Conservation (phyloP, 768 basidiomycete species). For the Hebeloma cylindrosporum region DNA sequence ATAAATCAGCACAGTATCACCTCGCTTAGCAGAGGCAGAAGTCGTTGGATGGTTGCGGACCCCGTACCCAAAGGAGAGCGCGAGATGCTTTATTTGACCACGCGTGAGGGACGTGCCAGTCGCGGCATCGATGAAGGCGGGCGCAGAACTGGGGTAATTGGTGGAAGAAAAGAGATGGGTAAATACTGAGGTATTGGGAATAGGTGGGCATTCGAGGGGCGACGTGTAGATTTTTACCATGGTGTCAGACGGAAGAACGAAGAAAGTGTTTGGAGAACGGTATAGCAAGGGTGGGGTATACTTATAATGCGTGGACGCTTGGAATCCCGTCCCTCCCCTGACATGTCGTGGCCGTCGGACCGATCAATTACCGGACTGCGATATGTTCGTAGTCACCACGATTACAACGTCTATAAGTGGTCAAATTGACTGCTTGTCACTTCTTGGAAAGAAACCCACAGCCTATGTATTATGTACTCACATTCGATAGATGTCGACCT, state of each 20-base stretch:
- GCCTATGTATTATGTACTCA: no score
- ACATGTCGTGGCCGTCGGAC: conserved; percentile 5
- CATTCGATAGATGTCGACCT: no score
- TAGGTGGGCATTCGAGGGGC: conserved; percentile 34
- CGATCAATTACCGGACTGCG: conserved; percentile 6
- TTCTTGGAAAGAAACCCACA: no score
- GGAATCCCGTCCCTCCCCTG: no score
- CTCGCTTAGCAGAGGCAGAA: conserved; percentile 33
- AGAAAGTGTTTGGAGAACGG: conserved; percentile 1
- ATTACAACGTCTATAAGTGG: neutral
- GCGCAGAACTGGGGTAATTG: conserved; percentile 38
- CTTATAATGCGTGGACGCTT: no score
- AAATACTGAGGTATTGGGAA: conserved; percentile 46
- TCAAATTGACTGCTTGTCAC: no score
- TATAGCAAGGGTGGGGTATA: neutral
- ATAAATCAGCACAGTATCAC: conserved; percentile 64
- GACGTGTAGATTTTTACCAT: conserved; percentile 50
- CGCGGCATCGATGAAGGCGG: conserved; percentile 67
- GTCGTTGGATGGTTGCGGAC: conserved; percentile 44
- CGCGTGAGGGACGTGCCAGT: conserved; percentile 60
- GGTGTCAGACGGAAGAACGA: conserved; percentile 26
- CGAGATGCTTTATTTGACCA: conserved; percentile 47
- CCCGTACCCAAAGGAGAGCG: conserved; percentile 59
- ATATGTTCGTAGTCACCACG: neutral
- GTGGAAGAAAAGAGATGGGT: conserved; percentile 44